Evolutionary conservation across 1,284 basidiomycete species (phyloP), one percentile per base, ranked within the genome.

Genomic region (Coniophora puteana): DNA sequence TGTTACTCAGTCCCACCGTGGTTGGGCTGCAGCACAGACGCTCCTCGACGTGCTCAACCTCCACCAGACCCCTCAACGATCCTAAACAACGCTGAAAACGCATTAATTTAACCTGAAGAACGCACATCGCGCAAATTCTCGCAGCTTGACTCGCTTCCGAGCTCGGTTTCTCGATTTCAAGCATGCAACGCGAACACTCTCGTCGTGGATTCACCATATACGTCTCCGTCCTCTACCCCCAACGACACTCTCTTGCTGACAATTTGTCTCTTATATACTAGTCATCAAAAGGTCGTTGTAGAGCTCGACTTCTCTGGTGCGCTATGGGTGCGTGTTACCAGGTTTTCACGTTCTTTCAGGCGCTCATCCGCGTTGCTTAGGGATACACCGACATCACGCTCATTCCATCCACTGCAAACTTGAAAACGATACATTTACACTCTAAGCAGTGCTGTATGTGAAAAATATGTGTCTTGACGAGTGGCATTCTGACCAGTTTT

Each of bases 351-450:
- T 38, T 25, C 47, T 46, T 39, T 37, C 40, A 38, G 33, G 44
- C 43, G 24, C 52, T 53, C 48, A 54, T 46, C 50, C 20, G 20
- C 39, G 33, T 11, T 23, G 14, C 47, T 25, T 54, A 92, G 89
- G 90, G 90, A 48, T 93, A 92, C 65, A 94, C 93, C 17, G 93
- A 96, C 66, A 79, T 96, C 52, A 90, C 89, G 14, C 74, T 96
- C 43, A 64, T 87, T 25, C 93, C 93, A 7, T 81, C 78, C 27
- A 83, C 71, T 56, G 76, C 75, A 46, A 83, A 89, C 45, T 71
- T 96, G 27, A 78, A 70, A 52, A 88, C 89, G 4, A 74, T 96
- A 26, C 81, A 91, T 62, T 74, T 96, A 27, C 87, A 96, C 61
- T 90, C 83, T 28, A 79, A 90, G 40, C 84, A 92, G 65, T 90